Base-by-base conservation (phyloP, 495 filamentous ascomycete genomes). In the Antarctomyces pellizariae region DNA sequence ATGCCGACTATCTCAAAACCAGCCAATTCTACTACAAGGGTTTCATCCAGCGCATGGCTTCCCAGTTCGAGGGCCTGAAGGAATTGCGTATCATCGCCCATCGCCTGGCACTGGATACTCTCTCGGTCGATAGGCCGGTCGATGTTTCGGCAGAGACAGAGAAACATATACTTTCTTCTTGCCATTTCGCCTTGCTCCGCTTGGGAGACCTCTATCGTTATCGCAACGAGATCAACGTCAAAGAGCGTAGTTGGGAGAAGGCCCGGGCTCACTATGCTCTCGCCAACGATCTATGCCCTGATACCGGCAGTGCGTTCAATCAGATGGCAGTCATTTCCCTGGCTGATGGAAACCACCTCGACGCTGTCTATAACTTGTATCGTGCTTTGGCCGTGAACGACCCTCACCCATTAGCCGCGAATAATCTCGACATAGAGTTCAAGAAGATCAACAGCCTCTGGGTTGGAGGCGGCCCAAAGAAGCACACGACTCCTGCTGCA, bases 141-240 rank as follows among this genome's bases (percentile, higher is more conserved):
- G 39, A 52, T 15, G 44, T 53, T 2, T 48, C 62, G 4, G 44
- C 57, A 10, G 42, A 60, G 3, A 38, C 72, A 20, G 57, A 62
- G 20, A 38, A 54, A 8, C 47, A 58, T 18, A 60, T 83, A 28
- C 59, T 78, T 4, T 45, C 52, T 28, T 83, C 77, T 8, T 92
- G 80, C 48, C 72, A 92, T 50, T 65, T 67, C 26, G 75, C 75
- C 5, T 59, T 95, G 16, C 71, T 92, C 24, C 73, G 67, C 29
- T 64, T 97, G 6, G 86, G 86, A 23, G 86, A 97, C 43, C 61
- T 97, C 16, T 80, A 78, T 18, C 68, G 86, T 35, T 97, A 93
- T 44, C 72, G 89, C 24, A 78, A 80, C 42, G 66, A 67, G 14
- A 63, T 75, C 21, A 49, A 52, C 18, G 54, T 53, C 33, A 71